Evolutionary conservation across 2,329 filamentous ascomycete genomes (phyloP).

Genomic region (Diaporthe vaccinii): DNA sequence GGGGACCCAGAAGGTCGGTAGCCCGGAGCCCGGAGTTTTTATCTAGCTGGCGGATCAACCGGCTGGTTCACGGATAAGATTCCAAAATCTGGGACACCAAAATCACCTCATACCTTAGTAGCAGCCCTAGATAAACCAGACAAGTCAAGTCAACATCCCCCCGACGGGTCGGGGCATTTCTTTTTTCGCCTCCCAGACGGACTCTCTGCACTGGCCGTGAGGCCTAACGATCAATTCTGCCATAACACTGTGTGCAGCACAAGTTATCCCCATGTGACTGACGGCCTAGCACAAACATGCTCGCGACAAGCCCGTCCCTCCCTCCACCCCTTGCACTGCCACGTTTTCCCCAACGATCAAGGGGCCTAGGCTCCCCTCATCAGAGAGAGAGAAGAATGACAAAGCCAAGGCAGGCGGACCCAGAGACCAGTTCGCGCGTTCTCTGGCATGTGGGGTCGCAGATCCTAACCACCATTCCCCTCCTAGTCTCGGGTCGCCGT

Average conservation of each 20-base stretch:
- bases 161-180: not conserved
- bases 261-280: not conserved
- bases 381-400: not conserved
- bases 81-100: not conserved
- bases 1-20: not conserved
- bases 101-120: not conserved
- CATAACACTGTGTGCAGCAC: not conserved
- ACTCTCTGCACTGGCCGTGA: not conserved
- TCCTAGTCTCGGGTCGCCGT: constrained; percentile 23
- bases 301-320: constrained; percentile 4
- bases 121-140: not conserved
- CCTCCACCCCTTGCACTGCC: constrained; percentile 3
- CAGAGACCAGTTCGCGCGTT: constrained; percentile 2
- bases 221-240: not conserved
- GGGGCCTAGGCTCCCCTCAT: not conserved
- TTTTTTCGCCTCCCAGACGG: not conserved
- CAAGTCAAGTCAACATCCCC: not conserved
- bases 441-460: constrained; percentile 4
- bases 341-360: not conserved
- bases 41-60: not conserved
- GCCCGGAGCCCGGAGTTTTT: not conserved
- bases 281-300: not conserved
- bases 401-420: constrained; percentile 3
- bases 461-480: constrained; percentile 1
- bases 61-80: not conserved